These are phyloP conservation scores for Pythium insidiosum DNA, from an alignment of 352 stramenopile genomes.

Conservation along the genomic window DNA sequence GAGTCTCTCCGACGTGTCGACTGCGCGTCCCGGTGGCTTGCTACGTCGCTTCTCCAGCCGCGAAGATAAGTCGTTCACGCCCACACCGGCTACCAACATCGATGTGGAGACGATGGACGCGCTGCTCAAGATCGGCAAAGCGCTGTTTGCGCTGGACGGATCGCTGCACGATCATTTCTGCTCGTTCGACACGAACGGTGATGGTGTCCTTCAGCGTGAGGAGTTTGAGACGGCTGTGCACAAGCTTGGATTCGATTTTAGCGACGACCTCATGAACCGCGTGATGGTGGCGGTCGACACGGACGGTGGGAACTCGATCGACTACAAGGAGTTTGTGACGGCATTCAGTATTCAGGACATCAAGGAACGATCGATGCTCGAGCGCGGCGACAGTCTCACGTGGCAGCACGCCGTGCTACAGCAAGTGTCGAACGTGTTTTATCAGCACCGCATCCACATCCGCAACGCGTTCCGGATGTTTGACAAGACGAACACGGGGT, in stretches of 20 bases:
- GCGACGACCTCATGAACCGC: conserved; percentile 41
- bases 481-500: conserved; percentile 75
- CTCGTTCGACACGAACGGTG: conserved; percentile 78
- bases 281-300: conserved; percentile 84
- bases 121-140: conserved; percentile 68
- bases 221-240: conserved; percentile 71
- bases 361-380: conserved; percentile 50
- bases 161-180: conserved; percentile 80
- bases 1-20: conserved; percentile 4
- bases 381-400: conserved; percentile 50
- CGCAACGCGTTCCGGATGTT: conserved; percentile 90
- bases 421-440: conserved; percentile 92
- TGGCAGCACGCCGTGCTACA: conserved; percentile 92
- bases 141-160: conserved; percentile 60
- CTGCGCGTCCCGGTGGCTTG: conserved; percentile 20
- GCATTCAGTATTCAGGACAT: conserved; percentile 83
- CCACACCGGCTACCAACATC: conserved; percentile 42
- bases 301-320: conserved; percentile 84
- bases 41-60: conserved; percentile 43
- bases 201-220: conserved; percentile 68
- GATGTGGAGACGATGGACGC: conserved; percentile 80
- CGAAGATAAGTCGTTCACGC: conserved; percentile 58
- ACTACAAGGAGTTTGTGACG: conserved; percentile 90
- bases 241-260: conserved; percentile 62
- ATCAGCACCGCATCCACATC: conserved; percentile 91